Conservation (phyloP, 768 basidiomycete genomes). For the Aureoboletus auriporus region DNA sequence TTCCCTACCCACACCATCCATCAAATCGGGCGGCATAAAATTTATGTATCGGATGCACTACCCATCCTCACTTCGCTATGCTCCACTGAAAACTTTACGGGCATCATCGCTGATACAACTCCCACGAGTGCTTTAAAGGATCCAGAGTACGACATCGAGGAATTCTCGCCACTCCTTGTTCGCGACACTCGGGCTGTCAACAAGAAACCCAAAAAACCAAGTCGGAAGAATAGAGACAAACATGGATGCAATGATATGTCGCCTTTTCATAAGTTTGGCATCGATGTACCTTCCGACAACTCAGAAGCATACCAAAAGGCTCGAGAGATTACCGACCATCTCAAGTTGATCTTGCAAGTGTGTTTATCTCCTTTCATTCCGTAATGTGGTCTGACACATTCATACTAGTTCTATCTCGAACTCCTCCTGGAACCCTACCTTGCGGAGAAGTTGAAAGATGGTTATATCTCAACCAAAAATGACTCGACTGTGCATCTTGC, state of each 20-base stretch:
- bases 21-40: conserved; percentile 16
- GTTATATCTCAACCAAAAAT: conserved; percentile 4
- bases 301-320: conserved; percentile 17
- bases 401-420: conserved; percentile 21
- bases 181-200: conserved; percentile 1
- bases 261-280: conserved; percentile 29
- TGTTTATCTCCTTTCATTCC: not conserved
- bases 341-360: conserved; percentile 30
- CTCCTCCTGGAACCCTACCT: conserved; percentile 17
- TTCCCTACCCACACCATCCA: conserved; percentile 8
- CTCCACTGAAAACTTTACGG: conserved; percentile 6
- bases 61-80: conserved; percentile 17
- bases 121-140: not conserved
- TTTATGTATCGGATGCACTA: conserved; percentile 21
- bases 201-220: conserved; percentile 28
- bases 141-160: conserved; percentile 1
- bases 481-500: not conserved
- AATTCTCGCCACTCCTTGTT: conserved; percentile 2
- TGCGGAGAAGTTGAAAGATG: conserved; percentile 3
- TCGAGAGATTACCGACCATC: conserved; percentile 16
- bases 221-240: conserved; percentile 12
- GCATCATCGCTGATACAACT: too few relatives aligned
- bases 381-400: not conserved
- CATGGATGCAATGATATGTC: conserved; percentile 19
- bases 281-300: conserved; percentile 21